Base-by-base conservation (phyloP, 139 green algal species). In the Penium margaritaceum region DNA sequence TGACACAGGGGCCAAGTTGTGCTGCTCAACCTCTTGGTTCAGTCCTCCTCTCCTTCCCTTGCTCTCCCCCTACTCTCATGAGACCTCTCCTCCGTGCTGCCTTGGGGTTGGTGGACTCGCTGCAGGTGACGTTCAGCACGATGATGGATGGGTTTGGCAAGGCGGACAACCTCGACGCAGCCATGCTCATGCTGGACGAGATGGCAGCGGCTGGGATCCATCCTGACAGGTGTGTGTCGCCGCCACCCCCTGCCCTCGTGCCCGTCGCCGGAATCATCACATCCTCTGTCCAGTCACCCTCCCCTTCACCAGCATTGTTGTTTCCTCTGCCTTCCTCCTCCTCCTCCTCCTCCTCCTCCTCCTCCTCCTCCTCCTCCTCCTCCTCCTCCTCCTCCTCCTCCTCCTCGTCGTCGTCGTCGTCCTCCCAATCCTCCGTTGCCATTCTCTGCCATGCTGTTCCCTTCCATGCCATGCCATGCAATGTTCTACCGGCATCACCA, bases 101-200 rank as follows among this genome's bases (percentile, higher is more conserved):
- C 7, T 63, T 6, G 6, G 15, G 29, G 55, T 5, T 6, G 12
- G n/a, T n/a, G n/a, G n/a, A n/a, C n/a, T n/a, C n/a, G n/a, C 12
- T 66, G 15, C 68, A 76, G 68, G 71, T 78, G 62, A 78, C 71
- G 17, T 78, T 73, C 36, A 75, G 35, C 37, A 78, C 71, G 33
- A 77, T 78, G 71, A 68, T 78, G 51, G 71, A 78, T n/a, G 71
- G 71, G 30, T 78, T 38, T 47, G 65, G 71, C 63, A 78, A 78
- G 60, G 62, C 43, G 37, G 67, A 55, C 37, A 29, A 36, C 29
- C 32, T 63, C 27, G 17, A 14, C 4, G 67, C 67, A 2, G 71
- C 71, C 30, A 38, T 78, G 35, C 38, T 65, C 33, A n/a, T 78
- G 62, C 77, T 63, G 39, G 27, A 78, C n/a, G 33, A 53, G 34